Conservation (phyloP, 139 green algal genomes). For the Pleodorina starrii region DNA sequence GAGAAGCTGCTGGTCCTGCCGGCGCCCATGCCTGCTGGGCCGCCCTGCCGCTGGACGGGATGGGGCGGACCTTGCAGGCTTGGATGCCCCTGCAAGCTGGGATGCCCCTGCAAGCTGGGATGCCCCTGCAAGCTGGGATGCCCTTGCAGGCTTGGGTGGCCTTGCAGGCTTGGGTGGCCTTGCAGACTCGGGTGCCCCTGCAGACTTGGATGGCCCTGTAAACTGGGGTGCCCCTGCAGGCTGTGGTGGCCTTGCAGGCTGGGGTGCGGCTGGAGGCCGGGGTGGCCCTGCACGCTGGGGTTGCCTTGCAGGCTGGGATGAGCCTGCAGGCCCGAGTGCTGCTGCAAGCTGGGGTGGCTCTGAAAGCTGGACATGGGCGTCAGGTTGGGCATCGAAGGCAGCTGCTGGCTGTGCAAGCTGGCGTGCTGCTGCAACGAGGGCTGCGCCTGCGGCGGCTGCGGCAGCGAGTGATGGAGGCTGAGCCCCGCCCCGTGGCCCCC, state of each 20-base stretch:
- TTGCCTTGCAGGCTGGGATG: neutral
- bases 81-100: neutral
- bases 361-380: constrained; percentile 4
- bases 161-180: neutral
- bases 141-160: neutral
- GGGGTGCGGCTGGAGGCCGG: constrained; percentile 3
- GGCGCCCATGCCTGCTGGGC: neutral
- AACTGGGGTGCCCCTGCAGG: neutral
- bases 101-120: neutral
- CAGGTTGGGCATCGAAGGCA: neutral
- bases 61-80: neutral
- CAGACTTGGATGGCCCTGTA: constrained; percentile 4
- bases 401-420: constrained; percentile 15
- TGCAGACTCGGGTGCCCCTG: constrained; percentile 1
- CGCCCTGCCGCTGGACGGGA: neutral
- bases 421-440: neutral
- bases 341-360: neutral
- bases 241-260: constrained; percentile 2
- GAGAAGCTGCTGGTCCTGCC: neutral
- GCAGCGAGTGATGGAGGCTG: constrained; percentile 22
- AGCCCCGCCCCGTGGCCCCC: no score
- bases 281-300: neutral
- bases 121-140: neutral
- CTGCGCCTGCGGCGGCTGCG: constrained; percentile 14
- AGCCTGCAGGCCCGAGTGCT: neutral